A percentile compares a stretch with the other conserved stretches of the same genome.
phyloP scores from a whole-genome alignment of 768 basidiomycete species.

The Crucibulum laeve region DNA sequence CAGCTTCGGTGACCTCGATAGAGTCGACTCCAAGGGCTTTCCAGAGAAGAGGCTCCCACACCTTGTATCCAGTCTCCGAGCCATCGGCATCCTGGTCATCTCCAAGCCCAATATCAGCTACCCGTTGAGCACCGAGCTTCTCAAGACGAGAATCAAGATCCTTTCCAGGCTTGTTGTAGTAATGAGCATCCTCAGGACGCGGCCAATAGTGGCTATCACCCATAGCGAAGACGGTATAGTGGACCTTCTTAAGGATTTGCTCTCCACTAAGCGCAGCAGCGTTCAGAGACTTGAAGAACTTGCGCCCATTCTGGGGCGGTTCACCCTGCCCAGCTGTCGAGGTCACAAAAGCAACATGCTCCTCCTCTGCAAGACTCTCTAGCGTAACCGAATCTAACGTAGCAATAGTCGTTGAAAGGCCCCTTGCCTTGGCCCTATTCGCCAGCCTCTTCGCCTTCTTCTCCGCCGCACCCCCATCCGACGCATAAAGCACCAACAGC shows the following conservation, averaged over 20 bases:
- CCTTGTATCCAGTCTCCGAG: constrained; percentile 90
- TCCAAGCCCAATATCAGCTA: constrained; percentile 77
- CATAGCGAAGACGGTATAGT: constrained; percentile 87
- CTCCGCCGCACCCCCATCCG: constrained; percentile 94
- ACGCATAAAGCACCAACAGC: constrained; percentile 86
- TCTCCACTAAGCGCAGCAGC: constrained; percentile 58
- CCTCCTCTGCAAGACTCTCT: constrained; percentile 70
- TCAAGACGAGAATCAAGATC: constrained; percentile 82
- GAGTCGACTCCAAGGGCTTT: constrained; percentile 89
- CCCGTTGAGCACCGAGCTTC: constrained; percentile 73
- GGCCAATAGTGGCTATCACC: constrained; percentile 99
- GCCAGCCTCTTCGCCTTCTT: constrained; percentile 90
- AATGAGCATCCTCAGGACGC: constrained; percentile 91
- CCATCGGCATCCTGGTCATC: constrained; percentile 99
- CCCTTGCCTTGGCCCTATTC: constrained; percentile 78
- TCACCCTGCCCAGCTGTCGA: constrained; percentile 97
- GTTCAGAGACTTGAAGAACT: constrained; percentile 82
- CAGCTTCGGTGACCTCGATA: constrained; percentile 84
- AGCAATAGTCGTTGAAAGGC: constrained; percentile 69
- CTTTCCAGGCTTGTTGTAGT: constrained; percentile 95
- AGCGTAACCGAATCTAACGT: constrained; percentile 81
- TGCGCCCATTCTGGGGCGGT: constrained; percentile 93
- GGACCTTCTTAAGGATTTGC: constrained; percentile 56
- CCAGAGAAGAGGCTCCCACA: constrained; percentile 94
- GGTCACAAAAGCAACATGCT: constrained; percentile 81